Evolutionary conservation across 495 filamentous ascomycete species (phyloP), one percentile per base, ranked within the genome.

Genomic region (Bacidia gigantensis): DNA sequence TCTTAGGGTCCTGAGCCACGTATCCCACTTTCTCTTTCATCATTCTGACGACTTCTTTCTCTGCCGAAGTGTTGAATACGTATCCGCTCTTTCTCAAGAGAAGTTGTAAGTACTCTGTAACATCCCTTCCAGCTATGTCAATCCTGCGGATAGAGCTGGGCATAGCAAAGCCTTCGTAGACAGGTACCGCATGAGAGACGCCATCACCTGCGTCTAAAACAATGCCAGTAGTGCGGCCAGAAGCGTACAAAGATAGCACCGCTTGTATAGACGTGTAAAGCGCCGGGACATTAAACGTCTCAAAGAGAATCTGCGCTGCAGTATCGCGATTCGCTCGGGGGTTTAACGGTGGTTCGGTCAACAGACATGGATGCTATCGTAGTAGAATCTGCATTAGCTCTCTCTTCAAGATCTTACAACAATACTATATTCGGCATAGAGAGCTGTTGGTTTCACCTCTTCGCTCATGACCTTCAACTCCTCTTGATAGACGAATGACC

Each of bases 111-210:
- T 97, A 80, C 67, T 99, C 92, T 45, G 92, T 99, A 22, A 99
- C 87, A 69, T 99, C 92, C 55, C 92, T 80, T n/a, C 92, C 92
- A 43, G 93, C 92, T 38, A 99, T 90, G 69, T 99, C 93, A 59
- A 97, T 95, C 56, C 92, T 72, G 51, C 86, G 80, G 69, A 97
- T 97, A 61, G 85, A 89, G 68, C 83, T 92, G 0, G 89, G 87
- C 64, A 99, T 89, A 0, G 92, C 89, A 65, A 99, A 99, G 9
- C 92, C 92, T 66, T 99, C 89, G 67, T 92, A 99, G 12, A 97
- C 92, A 2, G 92, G 92, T 12, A 99, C 92, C 23, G 92, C 89
- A 60, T 99, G 92, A 24, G 93, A 95, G 43, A 99, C 92, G 40
- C 92, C 92, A 64, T 99, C 92, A 50, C 92, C 93, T 11, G 87